phyloP scores from a whole-genome alignment of 495 filamentous ascomycete species.

The Barbatosphaeria neglecta region DNA sequence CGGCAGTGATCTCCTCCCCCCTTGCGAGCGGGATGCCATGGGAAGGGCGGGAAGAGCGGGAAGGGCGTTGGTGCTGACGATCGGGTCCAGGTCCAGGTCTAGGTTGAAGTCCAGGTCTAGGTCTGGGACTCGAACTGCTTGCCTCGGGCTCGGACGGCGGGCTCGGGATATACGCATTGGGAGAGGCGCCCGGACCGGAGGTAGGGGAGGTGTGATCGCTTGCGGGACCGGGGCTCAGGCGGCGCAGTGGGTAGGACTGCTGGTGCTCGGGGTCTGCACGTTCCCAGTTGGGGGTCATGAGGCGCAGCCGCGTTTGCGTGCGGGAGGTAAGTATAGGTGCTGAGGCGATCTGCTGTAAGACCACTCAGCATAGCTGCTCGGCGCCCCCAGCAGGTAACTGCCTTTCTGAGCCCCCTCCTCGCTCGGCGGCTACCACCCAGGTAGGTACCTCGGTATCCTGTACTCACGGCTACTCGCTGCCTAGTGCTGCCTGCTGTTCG shows the following conservation, averaged over 20 bases:
- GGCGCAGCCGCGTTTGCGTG: neutral
- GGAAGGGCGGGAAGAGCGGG: neutral
- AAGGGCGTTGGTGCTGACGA: neutral
- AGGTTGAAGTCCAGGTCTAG: neutral
- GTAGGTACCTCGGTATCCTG: too few species aligned
- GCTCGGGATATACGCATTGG: slow-evolving; percentile 1
- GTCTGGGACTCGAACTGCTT: too few species aligned
- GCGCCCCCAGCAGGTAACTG: too few species aligned
- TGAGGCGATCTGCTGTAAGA: neutral
- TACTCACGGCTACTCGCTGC: too few species aligned
- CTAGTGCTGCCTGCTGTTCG: too few species aligned
- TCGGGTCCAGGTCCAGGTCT: neutral
- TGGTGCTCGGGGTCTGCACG: neutral
- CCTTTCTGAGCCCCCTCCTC: too few species aligned
- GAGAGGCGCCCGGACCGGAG: neutral
- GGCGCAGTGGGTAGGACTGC: neutral
- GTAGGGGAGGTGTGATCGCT: neutral
- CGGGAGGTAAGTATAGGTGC: too few species aligned
- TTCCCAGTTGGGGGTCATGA: slow-evolving; percentile 1
- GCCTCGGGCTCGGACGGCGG: neutral
- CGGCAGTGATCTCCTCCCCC: neutral
- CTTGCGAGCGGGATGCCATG: neutral
- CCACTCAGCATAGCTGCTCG: neutral
- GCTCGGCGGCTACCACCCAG: too few species aligned
- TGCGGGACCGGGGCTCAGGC: neutral